Percentiles rank a stretch among this genome's conserved stretches.
Conservation (phyloP, 371 early-diverging fungal genomes). For the Phascolomyces articulosus region DNA sequence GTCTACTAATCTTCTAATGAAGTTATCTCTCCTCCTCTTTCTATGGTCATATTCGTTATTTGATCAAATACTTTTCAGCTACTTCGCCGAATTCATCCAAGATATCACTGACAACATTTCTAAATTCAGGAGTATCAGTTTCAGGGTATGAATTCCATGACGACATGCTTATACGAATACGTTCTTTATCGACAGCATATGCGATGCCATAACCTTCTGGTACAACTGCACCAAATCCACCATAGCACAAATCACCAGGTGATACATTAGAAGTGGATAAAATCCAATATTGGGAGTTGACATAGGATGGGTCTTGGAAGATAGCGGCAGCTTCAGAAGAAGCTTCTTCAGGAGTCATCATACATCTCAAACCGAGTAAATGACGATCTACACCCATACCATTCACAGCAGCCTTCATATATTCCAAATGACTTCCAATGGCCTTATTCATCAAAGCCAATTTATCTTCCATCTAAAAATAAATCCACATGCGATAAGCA, state of each 20-base stretch:
- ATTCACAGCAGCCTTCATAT: slow-evolving; percentile 66
- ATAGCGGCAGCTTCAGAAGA: slow-evolving; percentile 57
- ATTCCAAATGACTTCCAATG: slow-evolving; percentile 64
- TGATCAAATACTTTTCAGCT: slow-evolving; percentile 33
- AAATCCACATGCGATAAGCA: not conserved
- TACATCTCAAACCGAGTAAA: slow-evolving; percentile 78
- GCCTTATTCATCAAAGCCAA: slow-evolving; percentile 65
- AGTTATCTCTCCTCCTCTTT: not conserved
- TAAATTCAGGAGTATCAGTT: slow-evolving; percentile 56
- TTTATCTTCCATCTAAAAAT: slow-evolving; percentile 55
- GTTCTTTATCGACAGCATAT: slow-evolving; percentile 84
- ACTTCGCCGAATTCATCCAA: slow-evolving; percentile 65
- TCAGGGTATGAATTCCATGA: slow-evolving; percentile 54
- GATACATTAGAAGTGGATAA: slow-evolving; percentile 89
- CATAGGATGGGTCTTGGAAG: slow-evolving; percentile 77
- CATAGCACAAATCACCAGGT: slow-evolving; percentile 71
- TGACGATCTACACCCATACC: slow-evolving; percentile 89
- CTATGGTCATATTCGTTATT: slow-evolving; percentile 7
- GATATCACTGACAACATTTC: slow-evolving; percentile 56
- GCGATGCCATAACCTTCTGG: slow-evolving; percentile 91
- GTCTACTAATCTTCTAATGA: not conserved
- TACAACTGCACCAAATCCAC: slow-evolving; percentile 79
- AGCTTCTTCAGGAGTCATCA: slow-evolving; percentile 78
- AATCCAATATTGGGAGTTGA: slow-evolving; percentile 66
- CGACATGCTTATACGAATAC: slow-evolving; percentile 80